Base-by-base conservation (phyloP, 306 rosid species). In the Betula pendula region DNA sequence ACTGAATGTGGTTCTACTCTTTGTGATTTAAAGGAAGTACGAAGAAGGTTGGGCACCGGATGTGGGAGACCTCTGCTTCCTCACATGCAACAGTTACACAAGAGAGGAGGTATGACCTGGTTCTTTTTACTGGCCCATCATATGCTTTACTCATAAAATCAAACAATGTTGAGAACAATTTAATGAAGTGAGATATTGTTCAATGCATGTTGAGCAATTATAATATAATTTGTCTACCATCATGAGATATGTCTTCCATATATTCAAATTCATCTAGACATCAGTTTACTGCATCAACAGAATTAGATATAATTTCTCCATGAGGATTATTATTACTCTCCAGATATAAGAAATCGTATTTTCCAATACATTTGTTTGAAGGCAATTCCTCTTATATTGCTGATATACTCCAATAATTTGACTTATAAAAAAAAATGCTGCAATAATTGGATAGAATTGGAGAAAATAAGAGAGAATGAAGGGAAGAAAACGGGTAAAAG, bases 101-200 rank as follows among this genome's bases (percentile, higher is more conserved):
- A 90, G 79, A 82, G 88, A 86, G 56, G 89, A 88, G 85, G 95
- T 90, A 84, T 78, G 81, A 59, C 19, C 4, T 48, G 25, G 1
- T 52, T 75, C 40, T 22, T 56, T 27, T 52, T 68, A 4, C 43
- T 15, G 33, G 55, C 27, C 38, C 62, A 43, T 45, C 13, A 66
- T 63, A 49, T 68, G 72, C n/a, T 44, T 83, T 52, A 13, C 27
- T 27, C 5, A 35, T 13, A 17, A 69, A 24, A 38, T 69, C 2
- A 43, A 71, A n/a, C 44, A 58, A 25, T n/a, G n/a, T n/a, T n/a
- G n/a, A n/a, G n/a, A n/a, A n/a, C n/a, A n/a, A n/a, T n/a, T 29
- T 16, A 22, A 29, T 51, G 43, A 35, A 20, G 70, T 72, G 20
- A 63, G 15, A 33, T 15, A 2, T 15, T 25, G 38, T 29, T 60